These are phyloP conservation scores for Trichosporon coremiiforme DNA, from an alignment of 1,284 basidiomycete species.

Conservation along the genomic window DNA sequence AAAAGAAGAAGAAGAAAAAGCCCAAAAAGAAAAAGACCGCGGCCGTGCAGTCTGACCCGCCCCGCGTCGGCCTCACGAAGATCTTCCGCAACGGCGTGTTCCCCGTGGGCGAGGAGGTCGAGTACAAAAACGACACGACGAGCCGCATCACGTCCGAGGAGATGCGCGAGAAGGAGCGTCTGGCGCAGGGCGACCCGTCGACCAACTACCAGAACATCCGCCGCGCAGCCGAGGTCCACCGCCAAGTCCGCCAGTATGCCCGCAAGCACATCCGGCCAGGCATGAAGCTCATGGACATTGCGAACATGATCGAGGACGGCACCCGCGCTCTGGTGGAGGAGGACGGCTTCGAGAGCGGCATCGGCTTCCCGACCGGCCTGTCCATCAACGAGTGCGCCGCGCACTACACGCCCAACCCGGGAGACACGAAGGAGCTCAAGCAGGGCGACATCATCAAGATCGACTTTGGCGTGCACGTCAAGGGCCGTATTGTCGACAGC, in stretches of 20 bases:
- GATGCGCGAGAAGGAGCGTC: constrained; percentile 77
- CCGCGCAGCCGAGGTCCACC: constrained; percentile 91
- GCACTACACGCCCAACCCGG: constrained; percentile 95
- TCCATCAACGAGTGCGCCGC: constrained; percentile 94
- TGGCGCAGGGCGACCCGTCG: constrained; percentile 75
- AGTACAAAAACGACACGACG: constrained; percentile 85
- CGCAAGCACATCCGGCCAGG: constrained; percentile 85
- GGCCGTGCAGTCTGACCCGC: constrained; percentile 80
- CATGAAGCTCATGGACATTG: constrained; percentile 94
- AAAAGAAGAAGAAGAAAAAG: constrained; percentile 95
- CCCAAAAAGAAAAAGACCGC: constrained; percentile 72
- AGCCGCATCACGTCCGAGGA: constrained; percentile 90
- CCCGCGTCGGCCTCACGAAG: constrained; percentile 87
- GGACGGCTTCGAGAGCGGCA: constrained; percentile 73
- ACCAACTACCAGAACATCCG: constrained; percentile 86
- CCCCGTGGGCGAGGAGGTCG: constrained; percentile 88
- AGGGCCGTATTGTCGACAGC: constrained; percentile 90
- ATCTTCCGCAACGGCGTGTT: constrained; percentile 83
- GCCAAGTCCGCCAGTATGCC: constrained; percentile 82
- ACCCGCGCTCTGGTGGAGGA: constrained; percentile 89
- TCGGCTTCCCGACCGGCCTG: constrained; percentile 97
- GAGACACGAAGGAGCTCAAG: constrained; percentile 83
- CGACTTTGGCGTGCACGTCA: constrained; percentile 96
- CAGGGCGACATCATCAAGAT: constrained; percentile 90
- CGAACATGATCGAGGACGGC: constrained; percentile 88